A percentile compares a stretch with the other conserved stretches of the same genome.
Conservation (phyloP, 495 filamentous ascomycete species). For the Penicillium longicatenatum region DNA sequence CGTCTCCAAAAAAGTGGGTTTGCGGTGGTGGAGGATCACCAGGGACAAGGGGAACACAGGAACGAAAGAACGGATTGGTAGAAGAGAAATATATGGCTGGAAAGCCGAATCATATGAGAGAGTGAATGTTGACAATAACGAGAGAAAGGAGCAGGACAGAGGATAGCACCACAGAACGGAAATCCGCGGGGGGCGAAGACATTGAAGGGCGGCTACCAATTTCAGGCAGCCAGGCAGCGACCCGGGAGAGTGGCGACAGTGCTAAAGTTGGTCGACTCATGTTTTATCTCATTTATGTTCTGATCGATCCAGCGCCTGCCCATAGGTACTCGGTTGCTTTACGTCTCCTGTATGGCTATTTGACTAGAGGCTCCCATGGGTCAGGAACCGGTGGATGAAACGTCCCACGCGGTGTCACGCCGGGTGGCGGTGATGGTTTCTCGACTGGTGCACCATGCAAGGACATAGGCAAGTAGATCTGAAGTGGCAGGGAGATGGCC, state of each 20-base stretch:
- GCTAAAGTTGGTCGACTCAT: neutral
- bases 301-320: too few species aligned
- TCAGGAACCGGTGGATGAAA: too few species aligned
- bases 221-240: neutral
- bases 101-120: neutral
- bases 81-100: neutral
- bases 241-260: neutral
- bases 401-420: too few species aligned
- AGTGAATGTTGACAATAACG: neutral
- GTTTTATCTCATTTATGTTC: neutral
- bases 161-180: neutral
- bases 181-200: neutral
- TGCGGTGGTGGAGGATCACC: slow-evolving; percentile 20
- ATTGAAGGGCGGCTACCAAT: neutral
- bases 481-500: too few species aligned
- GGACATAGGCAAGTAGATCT: too few species aligned
- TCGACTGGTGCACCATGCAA: too few species aligned
- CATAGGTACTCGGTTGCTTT: too few species aligned
- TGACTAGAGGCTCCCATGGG: too few species aligned
- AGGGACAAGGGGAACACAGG: slow-evolving; percentile 7
- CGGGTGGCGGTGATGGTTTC: too few species aligned
- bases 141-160: neutral
- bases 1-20: slow-evolving; percentile 20
- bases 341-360: too few species aligned
- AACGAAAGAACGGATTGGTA: neutral